A percentile compares a stretch with the other conserved stretches of the same genome.
Conservation (phyloP, 768 basidiomycete species). For the Leccinum aurantiacum region DNA sequence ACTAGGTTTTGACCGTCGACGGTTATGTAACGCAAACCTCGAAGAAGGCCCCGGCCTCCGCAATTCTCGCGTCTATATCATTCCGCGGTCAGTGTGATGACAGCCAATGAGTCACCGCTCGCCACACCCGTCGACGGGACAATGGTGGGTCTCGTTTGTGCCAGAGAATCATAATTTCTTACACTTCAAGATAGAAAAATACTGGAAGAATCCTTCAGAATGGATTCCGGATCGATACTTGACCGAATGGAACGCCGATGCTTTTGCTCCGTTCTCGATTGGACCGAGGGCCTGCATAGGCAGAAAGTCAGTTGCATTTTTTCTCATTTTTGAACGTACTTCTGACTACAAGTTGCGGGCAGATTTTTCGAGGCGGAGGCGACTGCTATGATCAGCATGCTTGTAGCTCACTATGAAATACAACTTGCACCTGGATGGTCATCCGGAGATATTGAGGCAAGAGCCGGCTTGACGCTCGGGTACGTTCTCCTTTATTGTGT, state of each 20-base stretch:
- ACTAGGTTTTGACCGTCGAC: too few relatives aligned
- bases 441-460: too few relatives aligned
- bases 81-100: too few relatives aligned
- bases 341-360: not conserved
- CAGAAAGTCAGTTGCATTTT: not conserved
- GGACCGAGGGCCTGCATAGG: constrained; percentile 1
- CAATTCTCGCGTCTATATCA: too few relatives aligned
- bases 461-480: too few relatives aligned
- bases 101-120: too few relatives aligned
- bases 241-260: not conserved
- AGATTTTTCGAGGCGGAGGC: not conserved
- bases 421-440: not conserved
- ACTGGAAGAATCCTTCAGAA: not conserved
- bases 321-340: not conserved
- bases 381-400: not conserved
- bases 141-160: not conserved
- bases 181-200: not conserved
- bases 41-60: too few relatives aligned
- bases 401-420: not conserved
- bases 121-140: too few relatives aligned
- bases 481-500: not conserved
- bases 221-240: constrained; percentile 3
- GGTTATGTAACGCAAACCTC: too few relatives aligned
- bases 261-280: not conserved
- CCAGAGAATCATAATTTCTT: too few relatives aligned